Percentiles rank a stretch among this genome's conserved stretches.
phyloP scores from a whole-genome alignment of 257 asterid genomes.

The Cordia subcordata region DNA sequence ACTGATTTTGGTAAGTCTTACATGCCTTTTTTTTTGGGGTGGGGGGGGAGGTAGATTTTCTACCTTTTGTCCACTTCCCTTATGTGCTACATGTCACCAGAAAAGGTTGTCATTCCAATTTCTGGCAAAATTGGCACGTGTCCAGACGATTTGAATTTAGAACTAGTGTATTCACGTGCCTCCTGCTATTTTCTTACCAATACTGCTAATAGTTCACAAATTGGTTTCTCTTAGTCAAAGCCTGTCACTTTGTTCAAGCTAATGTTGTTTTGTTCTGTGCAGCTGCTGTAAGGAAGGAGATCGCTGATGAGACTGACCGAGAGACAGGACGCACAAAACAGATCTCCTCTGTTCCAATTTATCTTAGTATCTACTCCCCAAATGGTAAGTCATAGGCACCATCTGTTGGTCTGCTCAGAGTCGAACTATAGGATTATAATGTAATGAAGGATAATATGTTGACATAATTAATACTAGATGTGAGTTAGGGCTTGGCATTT shows the following conservation, averaged over 20 bases:
- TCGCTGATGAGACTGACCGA: constrained; percentile 71
- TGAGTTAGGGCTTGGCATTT: no score
- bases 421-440: no score
- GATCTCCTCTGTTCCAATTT: constrained; percentile 65
- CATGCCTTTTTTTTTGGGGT: neutral
- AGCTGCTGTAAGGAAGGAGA: constrained; percentile 73
- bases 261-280: constrained; percentile 10
- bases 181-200: no score
- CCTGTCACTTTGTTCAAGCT: neutral
- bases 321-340: constrained; percentile 66
- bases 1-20: constrained; percentile 58
- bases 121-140: neutral
- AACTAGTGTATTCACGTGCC: no score
- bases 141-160: neutral
- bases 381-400: constrained; percentile 42
- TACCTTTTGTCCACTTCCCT: neutral
- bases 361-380: constrained; percentile 70
- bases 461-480: neutral
- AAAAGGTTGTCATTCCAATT: neutral
- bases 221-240: neutral
- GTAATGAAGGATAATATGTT: no score
- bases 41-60: neutral
- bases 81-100: no score
- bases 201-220: neutral
- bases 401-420: no score